Evolutionary conservation across 768 basidiomycete species (phyloP), one percentile per base, ranked within the genome.

Genomic region (Cantharellus anzutake): DNA sequence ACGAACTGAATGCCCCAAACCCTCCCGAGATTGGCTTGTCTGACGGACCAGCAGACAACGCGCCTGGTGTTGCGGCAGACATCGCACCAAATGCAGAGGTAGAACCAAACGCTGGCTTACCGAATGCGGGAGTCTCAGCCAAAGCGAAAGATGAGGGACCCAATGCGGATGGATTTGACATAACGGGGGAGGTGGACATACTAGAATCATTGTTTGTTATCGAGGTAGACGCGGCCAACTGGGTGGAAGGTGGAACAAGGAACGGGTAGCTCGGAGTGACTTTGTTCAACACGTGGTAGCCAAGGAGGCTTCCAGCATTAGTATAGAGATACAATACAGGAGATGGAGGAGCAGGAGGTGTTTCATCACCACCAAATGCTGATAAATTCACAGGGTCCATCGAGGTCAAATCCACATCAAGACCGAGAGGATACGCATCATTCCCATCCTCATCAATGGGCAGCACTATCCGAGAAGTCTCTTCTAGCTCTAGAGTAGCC

Each of bases 401-500:
- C 5, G 61, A 57, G 7, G 62, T 63, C 34, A 63, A 51, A 38
- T 63, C 62, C 35, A 63, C 34, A 29, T 62, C 62, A 29, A 63
- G 37, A 3, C 62, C 62, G 7, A 63, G 39, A 40, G 59, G 42
- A 20, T 55, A 57, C 7, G 56, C 34, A 37, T 51, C 63, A 44
- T 34, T 20, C 3, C 61, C 61, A n/a, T 63, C 53, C 29, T 63
- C 62, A 5, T 42, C 62, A 5, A 57, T 56, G 7, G 62, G 61
- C 11, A 62, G 38, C 48, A 58, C 41, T 29, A 58, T 55, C 3
- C 62, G 62, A 50, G 52, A 50, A 7, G 62, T 63, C 35, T 63
- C 62, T 50, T 63, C 62, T 11, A 63, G 62, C 16, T 62, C 62
- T 5, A 63, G 56, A 34, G 52, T 62, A 29, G 53, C 44, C 62